Evolutionary conservation across 164 flowering plant species (phyloP).

Genomic region (Stephania cephalantha): DNA sequence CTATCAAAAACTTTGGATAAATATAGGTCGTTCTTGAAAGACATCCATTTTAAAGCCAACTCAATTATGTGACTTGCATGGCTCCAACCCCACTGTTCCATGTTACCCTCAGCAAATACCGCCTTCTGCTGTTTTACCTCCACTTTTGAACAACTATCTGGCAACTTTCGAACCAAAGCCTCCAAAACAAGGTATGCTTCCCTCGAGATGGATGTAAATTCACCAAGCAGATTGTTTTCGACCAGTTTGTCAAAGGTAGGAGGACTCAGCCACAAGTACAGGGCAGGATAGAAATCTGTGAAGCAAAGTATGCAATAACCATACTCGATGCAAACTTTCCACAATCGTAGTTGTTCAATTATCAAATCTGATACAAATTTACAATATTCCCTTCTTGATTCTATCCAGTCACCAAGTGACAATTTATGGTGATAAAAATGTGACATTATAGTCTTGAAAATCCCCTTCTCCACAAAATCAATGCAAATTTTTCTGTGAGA

Average conservation of each 20-base stretch:
- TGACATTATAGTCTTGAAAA: conserved; percentile 46
- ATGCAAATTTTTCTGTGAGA: conserved; percentile 52
- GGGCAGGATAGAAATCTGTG: conserved; percentile 51
- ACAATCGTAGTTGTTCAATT: conserved; percentile 79
- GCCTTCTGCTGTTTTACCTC: conserved; percentile 13
- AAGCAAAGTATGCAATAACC: conserved; percentile 67
- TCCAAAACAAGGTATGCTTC: conserved; percentile 74
- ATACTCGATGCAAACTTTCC: conserved; percentile 73
- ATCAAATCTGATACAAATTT: conserved; percentile 58
- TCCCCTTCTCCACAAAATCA: conserved; percentile 46
- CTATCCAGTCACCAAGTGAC: conserved; percentile 66
- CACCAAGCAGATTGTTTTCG: conserved; percentile 45
- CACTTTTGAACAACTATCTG: conserved; percentile 39
- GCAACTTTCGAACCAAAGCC: conserved; percentile 64
- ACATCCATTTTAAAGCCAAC: conserved; percentile 63
- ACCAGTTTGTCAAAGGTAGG: conserved; percentile 56
- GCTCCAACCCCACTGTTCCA: conserved; percentile 71
- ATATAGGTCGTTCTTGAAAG: conserved; percentile 26
- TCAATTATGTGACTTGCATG: conserved; percentile 70
- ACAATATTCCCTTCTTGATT: conserved; percentile 52
- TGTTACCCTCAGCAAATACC: conserved; percentile 21
- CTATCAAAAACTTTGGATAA: conserved; percentile 23
- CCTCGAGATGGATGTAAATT: conserved; percentile 51
- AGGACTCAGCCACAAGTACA: conserved; percentile 78
- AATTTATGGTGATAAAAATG: conserved; percentile 43